Evolutionary conservation across 2,329 filamentous ascomycete genomes (phyloP), one percentile per base, ranked within the genome.

Genomic region (Cytospora piceae): DNA sequence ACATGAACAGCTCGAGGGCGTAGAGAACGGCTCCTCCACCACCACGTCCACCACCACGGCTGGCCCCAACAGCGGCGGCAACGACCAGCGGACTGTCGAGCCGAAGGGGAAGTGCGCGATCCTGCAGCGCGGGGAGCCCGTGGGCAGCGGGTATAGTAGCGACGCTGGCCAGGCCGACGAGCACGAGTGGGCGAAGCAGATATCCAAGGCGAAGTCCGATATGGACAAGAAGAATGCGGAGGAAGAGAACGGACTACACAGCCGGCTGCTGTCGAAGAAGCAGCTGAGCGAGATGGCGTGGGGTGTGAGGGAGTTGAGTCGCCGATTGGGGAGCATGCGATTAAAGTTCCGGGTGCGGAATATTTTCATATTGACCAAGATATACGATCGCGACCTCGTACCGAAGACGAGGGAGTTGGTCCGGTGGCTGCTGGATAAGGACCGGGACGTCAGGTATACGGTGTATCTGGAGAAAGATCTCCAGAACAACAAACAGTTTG

Each of bases 221-320:
- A 32, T 66, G 37, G 69, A 71, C 58, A 63, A 66, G 66, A 67
- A 63, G 32, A 37, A 54, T 24, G 69, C 73, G 32, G 63, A 72
- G 31, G 71, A 74, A 37, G 64, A 72, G 27, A 70, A 76, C 37
- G 71, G 67, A 8, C 71, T 84, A 52, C 83, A 86, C 72, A 87
- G 84, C 66, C 86, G 94, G n/a, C 85, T 97, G 58, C 83, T 98
- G 70, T 97, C 94, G 1, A 98, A 98, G 81, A 93, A 92, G 76
- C 93, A 99, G 77, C 83, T 99, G 52, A 93, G 91, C 17, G 95
- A 98, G 72, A 98, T 99, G 94, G 94, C 94, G 0, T 94, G 94
- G 87, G 94, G 94, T 31, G 95, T 98, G 65, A 85, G 95, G 57
- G 93, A 97, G 77, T 81, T 99, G 66, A 94, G 92, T 34, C 91